Base-by-base conservation (phyloP, 192 early-diverging fungal species). In the Backusella westeae region DNA sequence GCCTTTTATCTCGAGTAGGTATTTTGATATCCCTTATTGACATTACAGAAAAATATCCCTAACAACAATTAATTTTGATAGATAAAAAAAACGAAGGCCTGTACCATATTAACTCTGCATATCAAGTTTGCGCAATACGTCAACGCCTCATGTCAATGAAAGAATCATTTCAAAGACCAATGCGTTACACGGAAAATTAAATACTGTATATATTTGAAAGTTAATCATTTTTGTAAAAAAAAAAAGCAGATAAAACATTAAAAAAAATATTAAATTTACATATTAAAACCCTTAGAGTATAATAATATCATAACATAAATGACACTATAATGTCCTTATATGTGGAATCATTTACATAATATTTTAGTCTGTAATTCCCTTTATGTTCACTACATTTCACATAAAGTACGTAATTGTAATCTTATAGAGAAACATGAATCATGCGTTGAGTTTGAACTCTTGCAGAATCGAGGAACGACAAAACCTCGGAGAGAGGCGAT, bases 51-150 rank as follows among this genome's bases (percentile, higher is more conserved):
- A 8, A 56, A 21, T 21, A 56, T n/a, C n/a, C 21, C 21, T 23
- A 23, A 23, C 42, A 56, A 9, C 7, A 56, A 21, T 56, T 56
- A 21, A 56, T 21, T 23, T 23, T 23, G 6, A 32, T 44, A 71
- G 35, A 71, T 36, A 71, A 44, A 36, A 71, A 71, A 36, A 21
- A 34, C 26, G 46, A 53, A 2, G 26, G 52, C 42, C 23, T 72
- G 71, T 44, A 44, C 26, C 46, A 49, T 63, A 63, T 14, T 63
- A 63, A 63, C 29, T 29, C 38, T 23, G 68, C 68, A 41, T 35
- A 35, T 69, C 68, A 69, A 69, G 68, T 69, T 7, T 69, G 68
- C n/a, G 68, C 68, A 21, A 69, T 69, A 38, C 34, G 68, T 12
- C 68, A 69, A 41, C 34, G 38, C 10, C 35, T 69, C 3, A 69